These are phyloP conservation scores for Hansenula lynferdii DNA, from an alignment of 1,139 yeast genomes.

Conservation along the genomic window DNA sequence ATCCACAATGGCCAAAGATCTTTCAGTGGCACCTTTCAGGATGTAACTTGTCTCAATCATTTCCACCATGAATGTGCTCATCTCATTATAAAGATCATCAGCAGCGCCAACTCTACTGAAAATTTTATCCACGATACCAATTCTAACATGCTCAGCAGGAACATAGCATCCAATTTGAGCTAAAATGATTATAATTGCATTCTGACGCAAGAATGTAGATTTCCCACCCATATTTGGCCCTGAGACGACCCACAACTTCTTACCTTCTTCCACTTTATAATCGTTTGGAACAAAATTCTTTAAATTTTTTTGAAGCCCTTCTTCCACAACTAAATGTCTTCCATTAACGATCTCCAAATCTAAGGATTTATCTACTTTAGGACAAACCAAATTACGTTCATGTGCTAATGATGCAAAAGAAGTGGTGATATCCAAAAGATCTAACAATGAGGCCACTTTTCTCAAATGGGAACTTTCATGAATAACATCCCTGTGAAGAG, in stretches of 20 bases:
- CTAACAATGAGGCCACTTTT: slow-evolving; percentile 35
- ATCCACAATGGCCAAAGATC: slow-evolving; percentile 84
- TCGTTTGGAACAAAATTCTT: slow-evolving; percentile 63
- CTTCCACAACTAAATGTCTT: slow-evolving; percentile 87
- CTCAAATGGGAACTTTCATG: slow-evolving; percentile 25
- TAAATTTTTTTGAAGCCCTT: slow-evolving; percentile 44
- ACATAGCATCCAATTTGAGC: slow-evolving; percentile 91
- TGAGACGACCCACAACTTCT: slow-evolving; percentile 65
- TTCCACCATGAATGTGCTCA: slow-evolving; percentile 96
- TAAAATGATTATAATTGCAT: slow-evolving; percentile 75
- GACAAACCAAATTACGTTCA: slow-evolving; percentile 63
- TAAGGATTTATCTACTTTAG: slow-evolving; percentile 47
- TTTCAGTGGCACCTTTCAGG: slow-evolving; percentile 65
- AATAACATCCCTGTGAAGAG: slow-evolving; percentile 25
- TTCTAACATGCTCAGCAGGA: slow-evolving; percentile 67
- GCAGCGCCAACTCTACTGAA: slow-evolving; percentile 91
- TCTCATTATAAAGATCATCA: slow-evolving; percentile 80
- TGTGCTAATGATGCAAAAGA: slow-evolving; percentile 69
- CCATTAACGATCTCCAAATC: slow-evolving; percentile 53
- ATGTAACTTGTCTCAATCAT: slow-evolving; percentile 93
- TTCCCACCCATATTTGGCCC: slow-evolving; percentile 99
- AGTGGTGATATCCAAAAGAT: slow-evolving; percentile 65
- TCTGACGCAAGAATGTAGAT: slow-evolving; percentile 83
- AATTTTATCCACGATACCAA: slow-evolving; percentile 81
- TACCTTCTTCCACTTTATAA: slow-evolving; percentile 36